Evolutionary conservation across 768 basidiomycete species (phyloP).

Genomic region (Amanita muscaria): DNA sequence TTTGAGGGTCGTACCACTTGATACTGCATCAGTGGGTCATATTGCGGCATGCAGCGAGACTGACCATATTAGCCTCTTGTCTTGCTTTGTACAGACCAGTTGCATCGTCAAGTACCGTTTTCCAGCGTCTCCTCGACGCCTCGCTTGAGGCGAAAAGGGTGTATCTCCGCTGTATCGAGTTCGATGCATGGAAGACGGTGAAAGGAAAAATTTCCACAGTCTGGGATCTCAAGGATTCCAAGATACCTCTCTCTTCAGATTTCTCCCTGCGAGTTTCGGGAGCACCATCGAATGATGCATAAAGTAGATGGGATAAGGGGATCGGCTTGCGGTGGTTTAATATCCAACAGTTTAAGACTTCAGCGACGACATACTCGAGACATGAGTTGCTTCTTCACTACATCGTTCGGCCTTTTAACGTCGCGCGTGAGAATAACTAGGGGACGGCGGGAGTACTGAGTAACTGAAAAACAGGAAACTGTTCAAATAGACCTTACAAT

Average conservation of each 20-base stretch:
- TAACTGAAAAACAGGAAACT: background rate
- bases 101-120: slow-evolving; percentile 48
- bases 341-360: too few species aligned
- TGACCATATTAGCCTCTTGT: slow-evolving; percentile 68
- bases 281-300: slow-evolving; percentile 52
- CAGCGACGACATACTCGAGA: slow-evolving; percentile 67
- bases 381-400: slow-evolving; percentile 43
- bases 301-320: slow-evolving; percentile 67
- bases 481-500: slow-evolving; percentile 36
- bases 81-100: slow-evolving; percentile 53
- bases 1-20: slow-evolving; percentile 62
- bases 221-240: slow-evolving; percentile 46
- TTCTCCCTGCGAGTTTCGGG: slow-evolving; percentile 60
- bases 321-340: slow-evolving; percentile 49
- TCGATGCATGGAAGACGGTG: slow-evolving; percentile 63
- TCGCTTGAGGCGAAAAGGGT: slow-evolving; percentile 63
- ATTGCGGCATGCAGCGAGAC: slow-evolving; percentile 10
- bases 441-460: background rate
- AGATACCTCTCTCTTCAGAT: slow-evolving; percentile 45
- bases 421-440: slow-evolving; percentile 62
- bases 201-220: slow-evolving; percentile 63
- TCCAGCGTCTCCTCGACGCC: slow-evolving; percentile 52
- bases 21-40: background rate
- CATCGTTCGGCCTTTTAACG: slow-evolving; percentile 42
- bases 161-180: slow-evolving; percentile 49